Base-by-base conservation (phyloP, 2,329 filamentous ascomycete genomes). In the Penicillium sp. region DNA sequence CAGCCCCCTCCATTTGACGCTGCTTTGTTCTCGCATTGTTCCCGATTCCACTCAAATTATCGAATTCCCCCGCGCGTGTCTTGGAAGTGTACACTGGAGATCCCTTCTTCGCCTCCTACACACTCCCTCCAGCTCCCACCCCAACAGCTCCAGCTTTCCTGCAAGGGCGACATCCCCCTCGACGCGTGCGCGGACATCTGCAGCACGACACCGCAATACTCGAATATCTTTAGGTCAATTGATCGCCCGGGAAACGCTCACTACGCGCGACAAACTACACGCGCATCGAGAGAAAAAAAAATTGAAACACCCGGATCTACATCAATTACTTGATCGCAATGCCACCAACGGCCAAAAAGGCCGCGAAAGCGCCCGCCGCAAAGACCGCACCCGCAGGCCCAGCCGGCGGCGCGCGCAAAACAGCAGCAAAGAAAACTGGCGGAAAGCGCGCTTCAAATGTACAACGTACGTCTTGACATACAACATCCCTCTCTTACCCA, bases 381-480 rank as follows among this genome's bases (percentile, higher is more conserved):
- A 46, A 56, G 52, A 51, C 37, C 43, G 28, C 52, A 40, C 58
- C 53, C 25, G 49, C 40, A 25, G 58, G 37, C n/a, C 58, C 61
- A 33, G 59, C 71, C 26, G 66, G 62, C 1, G 60, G 58, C 55
- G 58, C 64, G 43, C 68, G 60, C 51, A 75, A 73, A 52, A 59
- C 54, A 22, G 60, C 58, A 60, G 64, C 60, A 35, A 70, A 71
- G 60, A 62, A 67, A 62, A 55, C 68, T 59, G 60, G 68, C 11
- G 62, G 52, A 43, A 68, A 66, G 45, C 68, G 62, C 57, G 59
- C 67, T 57, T 73, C 76, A 59, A 72, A 76, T 66, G 70, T 78
- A 55, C 76, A 78, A 67, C 75, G 78, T 80, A 74, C 54, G 40
- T 37, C 40, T 25, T 8, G 13, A 6, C 22, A 19, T 16, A 7